Base-by-base conservation (phyloP, 345 rosid genomes). In the Eucalyptus cloeziana region DNA sequence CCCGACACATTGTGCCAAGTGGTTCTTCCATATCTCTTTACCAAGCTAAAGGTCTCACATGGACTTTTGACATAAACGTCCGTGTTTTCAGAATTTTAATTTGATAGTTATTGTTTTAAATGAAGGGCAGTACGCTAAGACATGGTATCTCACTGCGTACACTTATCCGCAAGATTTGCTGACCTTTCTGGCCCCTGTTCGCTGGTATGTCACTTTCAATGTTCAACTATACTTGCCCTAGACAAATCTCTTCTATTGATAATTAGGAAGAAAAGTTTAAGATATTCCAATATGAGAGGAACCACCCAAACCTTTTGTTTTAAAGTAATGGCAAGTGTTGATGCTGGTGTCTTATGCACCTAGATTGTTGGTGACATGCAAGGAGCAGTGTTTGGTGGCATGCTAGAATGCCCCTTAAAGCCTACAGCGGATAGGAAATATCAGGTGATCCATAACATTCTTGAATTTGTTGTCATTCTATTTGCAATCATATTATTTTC, bases 61-160 rank as follows among this genome's bases (percentile, higher is more conserved):
- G 54, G 49, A 87, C 19, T 27, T 21, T 51, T 47, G 12, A 47
- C 49, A 47, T 47, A 86, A 67, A 7, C 87, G 45, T 43, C 80
- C 58, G 86, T 87, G 71, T 16, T 40, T 86, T 88, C 33, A 89
- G 45, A 64, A 88, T 90, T 89, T 93, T 92, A 87, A 91, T 92
- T 92, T 87, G 89, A 52, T 89, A 54, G 91, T 91, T 56, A 87
- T 90, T 92, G 86, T 89, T 92, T 95, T 86, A 87, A 94, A 92
- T 96, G 97, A 96, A 97, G 98, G 98, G 98, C 99, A 96, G 99
- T 92, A 96, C 99, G 90, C 92, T 93, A 92, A 97, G 94, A 93
- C 97, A 97, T 94, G 99, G 99, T 45, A 97, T 96, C 89, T 96
- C 99, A 87, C 97, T 97, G 15, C 99, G 97, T 76, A 97, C 99